Evolutionary conservation across 768 basidiomycete genomes (phyloP), one percentile per base, ranked within the genome.

Genomic region (Asterophora parasitica): DNA sequence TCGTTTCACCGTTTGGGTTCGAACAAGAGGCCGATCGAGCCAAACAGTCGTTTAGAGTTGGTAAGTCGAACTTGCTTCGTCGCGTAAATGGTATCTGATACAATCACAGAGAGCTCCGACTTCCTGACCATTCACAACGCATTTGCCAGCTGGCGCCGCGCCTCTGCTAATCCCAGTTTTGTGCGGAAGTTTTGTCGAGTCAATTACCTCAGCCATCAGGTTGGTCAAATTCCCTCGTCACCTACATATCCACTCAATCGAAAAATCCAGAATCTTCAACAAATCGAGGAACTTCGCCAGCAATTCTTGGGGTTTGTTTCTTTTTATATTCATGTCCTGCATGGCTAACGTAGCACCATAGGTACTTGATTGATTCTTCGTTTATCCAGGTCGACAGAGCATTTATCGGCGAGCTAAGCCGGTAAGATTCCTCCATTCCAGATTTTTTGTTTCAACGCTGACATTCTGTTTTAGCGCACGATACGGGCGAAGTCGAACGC

Each of bases 211-310:
- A 92, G 88, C 53, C 82, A 92, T 55, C 91, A 92, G 72, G 85
- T 84, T 61, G 58, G 70, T 68, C 31, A 39, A 42, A 13, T 17
- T 26, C 35, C 23, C 23, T 23, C 15, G 4, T 42, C 19, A 39
- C 17, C 13, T 32, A 41, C 9, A 4, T 17, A 34, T 23, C 19
- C 16, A 20, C 52, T 26, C 23, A 44, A 16, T 16, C 19, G 4
- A 16, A 9, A 23, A 40, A 45, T 48, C 6, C 61, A 92, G 83
- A 97, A 92, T 61, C 70, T 99, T 42, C 85, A 92, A 67, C 92
- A 96, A 66, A 95, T 99, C 26, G 95, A 98, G 64, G 95, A 97
- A 60, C 76, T 97, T 30, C 82, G 94, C 23, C 92, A 93, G 59
- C 95, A 99, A 62, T 81, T 91, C 52, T 69, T 92, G 46, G 82